Percentiles rank a stretch among this genome's conserved stretches.
Evolutionary conservation across 805 yeast genomes (phyloP).

Genomic region (Candida chilensis): DNA sequence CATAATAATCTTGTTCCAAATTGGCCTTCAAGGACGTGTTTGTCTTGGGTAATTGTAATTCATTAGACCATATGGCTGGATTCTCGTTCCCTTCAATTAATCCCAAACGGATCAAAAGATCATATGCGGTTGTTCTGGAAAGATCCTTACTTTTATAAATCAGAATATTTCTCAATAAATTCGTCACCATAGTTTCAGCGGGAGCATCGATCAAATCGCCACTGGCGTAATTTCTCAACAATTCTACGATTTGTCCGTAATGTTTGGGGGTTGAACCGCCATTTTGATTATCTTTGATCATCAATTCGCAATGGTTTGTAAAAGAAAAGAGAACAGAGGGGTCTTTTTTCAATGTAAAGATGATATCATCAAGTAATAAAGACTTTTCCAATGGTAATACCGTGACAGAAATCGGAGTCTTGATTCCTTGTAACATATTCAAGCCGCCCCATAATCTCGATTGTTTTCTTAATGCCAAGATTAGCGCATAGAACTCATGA

Average conservation of each 20-base stretch:
- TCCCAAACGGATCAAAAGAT: conserved; percentile 27
- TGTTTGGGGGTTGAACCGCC: conserved; percentile 9
- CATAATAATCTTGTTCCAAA: conserved; percentile 30
- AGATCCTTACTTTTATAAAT: conserved; percentile 30
- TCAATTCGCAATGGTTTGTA: conserved; percentile 3
- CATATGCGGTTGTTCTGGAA: conserved; percentile 44
- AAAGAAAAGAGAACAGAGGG: conserved; percentile 5
- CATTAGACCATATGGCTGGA: conserved; percentile 43
- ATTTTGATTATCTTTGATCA: background rate
- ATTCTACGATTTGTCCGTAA: conserved; percentile 27
- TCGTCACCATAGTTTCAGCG: conserved; percentile 39
- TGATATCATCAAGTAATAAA: conserved; percentile 18
- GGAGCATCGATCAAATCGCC: conserved; percentile 41
- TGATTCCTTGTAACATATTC: conserved; percentile 15
- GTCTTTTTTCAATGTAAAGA: conserved; percentile 14
- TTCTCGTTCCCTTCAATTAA: conserved; percentile 21
- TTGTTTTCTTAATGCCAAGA: conserved; percentile 41
- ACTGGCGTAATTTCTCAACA: conserved; percentile 47
- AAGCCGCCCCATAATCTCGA: conserved; percentile 32
- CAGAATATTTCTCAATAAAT: conserved; percentile 18
- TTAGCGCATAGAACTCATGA: conserved; percentile 28
- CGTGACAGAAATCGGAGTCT: conserved; percentile 32
- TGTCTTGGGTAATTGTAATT: conserved; percentile 32
- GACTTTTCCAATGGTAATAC: conserved; percentile 29
- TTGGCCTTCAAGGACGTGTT: conserved; percentile 32